These are phyloP conservation scores for Coniochaeta sp. DNA, from an alignment of 2,329 filamentous ascomycete genomes.

Conservation along the genomic window DNA sequence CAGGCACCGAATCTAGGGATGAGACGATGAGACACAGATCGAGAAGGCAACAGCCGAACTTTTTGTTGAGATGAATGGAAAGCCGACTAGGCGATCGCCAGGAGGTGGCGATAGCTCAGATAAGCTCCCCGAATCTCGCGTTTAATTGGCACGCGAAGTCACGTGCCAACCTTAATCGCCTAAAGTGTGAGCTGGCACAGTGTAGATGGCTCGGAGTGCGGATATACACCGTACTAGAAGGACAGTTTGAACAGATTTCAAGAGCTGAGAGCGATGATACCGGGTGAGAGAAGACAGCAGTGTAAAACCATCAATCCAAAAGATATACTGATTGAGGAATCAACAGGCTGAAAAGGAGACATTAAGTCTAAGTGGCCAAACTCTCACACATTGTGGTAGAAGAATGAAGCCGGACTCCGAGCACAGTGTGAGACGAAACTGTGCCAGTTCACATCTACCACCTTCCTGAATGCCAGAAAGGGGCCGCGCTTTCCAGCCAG, in stretches of 20 bases:
- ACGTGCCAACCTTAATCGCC: slow-evolving; percentile 1
- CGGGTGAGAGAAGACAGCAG: no score
- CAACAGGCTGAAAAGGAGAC: no score
- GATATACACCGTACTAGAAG: background rate
- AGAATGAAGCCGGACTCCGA: no score
- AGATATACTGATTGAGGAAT: no score
- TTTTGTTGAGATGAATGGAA: background rate
- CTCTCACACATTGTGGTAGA: no score
- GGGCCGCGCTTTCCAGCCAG: no score
- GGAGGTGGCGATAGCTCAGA: slow-evolving; percentile 2
- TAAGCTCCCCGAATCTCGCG: background rate
- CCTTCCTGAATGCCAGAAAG: no score
- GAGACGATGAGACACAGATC: no score
- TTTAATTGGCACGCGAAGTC: background rate
- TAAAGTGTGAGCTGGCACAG: background rate
- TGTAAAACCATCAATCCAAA: no score
- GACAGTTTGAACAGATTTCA: no score
- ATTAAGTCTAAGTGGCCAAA: no score
- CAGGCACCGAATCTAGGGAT: background rate
- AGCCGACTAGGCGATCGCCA: background rate
- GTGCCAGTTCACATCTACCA: background rate
- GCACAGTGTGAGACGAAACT: background rate
- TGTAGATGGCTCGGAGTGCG: background rate
- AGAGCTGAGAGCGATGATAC: no score
- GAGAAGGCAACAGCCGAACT: background rate